Percentiles rank a stretch among this genome's conserved stretches.
These are phyloP conservation scores for Acer saccharum DNA, from an alignment of 345 rosid genomes.

Conservation along the genomic window DNA sequence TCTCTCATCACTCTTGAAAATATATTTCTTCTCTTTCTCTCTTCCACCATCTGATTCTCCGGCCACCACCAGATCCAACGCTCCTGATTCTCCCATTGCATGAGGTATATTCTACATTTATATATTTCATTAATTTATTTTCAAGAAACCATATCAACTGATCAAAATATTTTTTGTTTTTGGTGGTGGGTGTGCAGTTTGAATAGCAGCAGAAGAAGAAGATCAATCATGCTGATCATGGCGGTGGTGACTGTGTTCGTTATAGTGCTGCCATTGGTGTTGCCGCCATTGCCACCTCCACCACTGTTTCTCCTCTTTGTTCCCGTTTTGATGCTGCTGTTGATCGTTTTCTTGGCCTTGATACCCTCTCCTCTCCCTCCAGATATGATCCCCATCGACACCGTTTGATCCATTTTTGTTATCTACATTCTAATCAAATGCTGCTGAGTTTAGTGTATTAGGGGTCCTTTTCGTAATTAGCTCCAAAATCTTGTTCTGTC, in stretches of 20 bases:
- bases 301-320: slow-evolving; percentile 1
- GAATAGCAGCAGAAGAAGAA: neutral
- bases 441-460: too few relatives aligned
- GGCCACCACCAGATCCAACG: neutral
- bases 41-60: neutral
- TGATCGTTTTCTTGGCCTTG: slow-evolving; percentile 5
- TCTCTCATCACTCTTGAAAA: too few relatives aligned
- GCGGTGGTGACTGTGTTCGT: neutral
- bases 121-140: too few relatives aligned
- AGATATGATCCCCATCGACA: neutral
- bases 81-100: neutral
- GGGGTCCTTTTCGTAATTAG: too few relatives aligned
- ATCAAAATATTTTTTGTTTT: too few relatives aligned
- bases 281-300: slow-evolving; percentile 19
- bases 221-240: slow-evolving; percentile 14
- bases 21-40: neutral
- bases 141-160: too few relatives aligned
- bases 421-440: too few relatives aligned
- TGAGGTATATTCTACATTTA: neutral
- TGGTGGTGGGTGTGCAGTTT: neutral
- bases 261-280: slow-evolving; percentile 11
- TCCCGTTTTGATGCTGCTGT: slow-evolving; percentile 6
- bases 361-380: neutral
- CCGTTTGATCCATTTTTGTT: neutral
- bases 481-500: too few relatives aligned